Conservation (phyloP, 179 eudicot species). For the Silene noctiflora region DNA sequence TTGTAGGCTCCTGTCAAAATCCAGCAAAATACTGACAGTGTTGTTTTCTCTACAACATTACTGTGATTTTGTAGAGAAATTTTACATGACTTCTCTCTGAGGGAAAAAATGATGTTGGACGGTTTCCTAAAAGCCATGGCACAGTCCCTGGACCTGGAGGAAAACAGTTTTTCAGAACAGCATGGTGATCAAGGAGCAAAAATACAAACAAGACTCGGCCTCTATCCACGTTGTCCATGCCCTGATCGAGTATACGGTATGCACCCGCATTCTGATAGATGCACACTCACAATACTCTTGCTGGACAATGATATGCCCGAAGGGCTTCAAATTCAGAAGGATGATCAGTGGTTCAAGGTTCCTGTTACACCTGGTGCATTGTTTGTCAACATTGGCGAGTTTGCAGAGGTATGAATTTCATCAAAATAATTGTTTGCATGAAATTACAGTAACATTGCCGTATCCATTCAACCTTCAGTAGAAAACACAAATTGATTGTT, state of each 20-base stretch:
- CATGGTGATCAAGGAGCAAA: slow-evolving; percentile 28
- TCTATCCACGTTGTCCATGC: slow-evolving; percentile 53
- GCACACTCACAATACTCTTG: slow-evolving; percentile 50
- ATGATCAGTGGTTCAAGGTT: slow-evolving; percentile 60
- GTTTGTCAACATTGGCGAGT: slow-evolving; percentile 63
- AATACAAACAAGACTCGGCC: slow-evolving; percentile 44
- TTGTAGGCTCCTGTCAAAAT: too few species aligned
- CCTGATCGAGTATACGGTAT: slow-evolving; percentile 52
- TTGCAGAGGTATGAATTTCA: slow-evolving; percentile 44
- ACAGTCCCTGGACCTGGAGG: slow-evolving; percentile 26
- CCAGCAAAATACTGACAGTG: too few species aligned
- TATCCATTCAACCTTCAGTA: too few species aligned
- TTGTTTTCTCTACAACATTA: too few species aligned
- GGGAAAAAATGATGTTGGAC: slow-evolving; percentile 19
- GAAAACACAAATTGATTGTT: too few species aligned
- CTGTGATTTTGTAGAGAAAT: slow-evolving; percentile 22
- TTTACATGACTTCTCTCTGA: slow-evolving; percentile 22
- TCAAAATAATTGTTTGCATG: background rate
- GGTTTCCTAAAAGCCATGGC: slow-evolving; percentile 38
- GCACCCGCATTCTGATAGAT: slow-evolving; percentile 58
- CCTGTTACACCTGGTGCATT: slow-evolving; percentile 60
- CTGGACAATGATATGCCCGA: slow-evolving; percentile 51
- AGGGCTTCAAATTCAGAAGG: slow-evolving; percentile 58
- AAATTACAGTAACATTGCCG: background rate
- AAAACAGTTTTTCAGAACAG: slow-evolving; percentile 27